Evolutionary conservation across 345 rosid genomes (phyloP).

Genomic region (Eutrema heterophyllum): DNA sequence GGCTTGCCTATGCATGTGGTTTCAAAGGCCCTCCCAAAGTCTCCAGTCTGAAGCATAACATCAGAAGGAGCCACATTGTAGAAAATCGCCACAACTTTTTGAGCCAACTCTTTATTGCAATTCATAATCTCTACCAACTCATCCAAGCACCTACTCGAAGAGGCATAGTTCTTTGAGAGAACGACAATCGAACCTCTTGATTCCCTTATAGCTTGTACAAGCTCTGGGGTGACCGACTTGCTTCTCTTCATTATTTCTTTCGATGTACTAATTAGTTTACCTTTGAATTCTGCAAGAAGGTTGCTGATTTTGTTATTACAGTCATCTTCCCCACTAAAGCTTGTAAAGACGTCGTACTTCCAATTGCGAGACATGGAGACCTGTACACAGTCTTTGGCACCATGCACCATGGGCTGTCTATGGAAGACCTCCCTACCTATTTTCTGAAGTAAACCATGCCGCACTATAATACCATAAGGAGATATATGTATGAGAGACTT

Average conservation of each 20-base stretch:
- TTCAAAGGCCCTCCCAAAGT: background rate
- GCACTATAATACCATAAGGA: background rate
- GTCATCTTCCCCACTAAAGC: background rate
- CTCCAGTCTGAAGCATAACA: background rate
- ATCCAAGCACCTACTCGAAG: background rate
- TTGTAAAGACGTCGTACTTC: background rate
- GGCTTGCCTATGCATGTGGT: background rate
- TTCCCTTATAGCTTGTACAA: background rate
- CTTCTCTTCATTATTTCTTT: too few species aligned
- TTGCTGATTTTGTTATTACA: background rate
- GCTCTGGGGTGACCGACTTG: background rate
- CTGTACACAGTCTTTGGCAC: too few species aligned
- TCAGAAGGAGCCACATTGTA: background rate
- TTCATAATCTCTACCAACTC: background rate
- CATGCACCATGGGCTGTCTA: background rate
- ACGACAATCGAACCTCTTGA: background rate
- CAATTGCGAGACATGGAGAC: too few species aligned
- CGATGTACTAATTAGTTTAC: too few species aligned
- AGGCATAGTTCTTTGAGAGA: background rate
- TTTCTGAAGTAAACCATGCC: background rate
- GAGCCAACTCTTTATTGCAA: background rate
- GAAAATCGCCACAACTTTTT: background rate
- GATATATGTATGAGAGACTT: constrained; percentile 3
- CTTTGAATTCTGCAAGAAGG: background rate
- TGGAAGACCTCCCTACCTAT: background rate